These are phyloP conservation scores for Eleusine indica DNA, from an alignment of 176 grass and related monocot species.

Conservation along the genomic window DNA sequence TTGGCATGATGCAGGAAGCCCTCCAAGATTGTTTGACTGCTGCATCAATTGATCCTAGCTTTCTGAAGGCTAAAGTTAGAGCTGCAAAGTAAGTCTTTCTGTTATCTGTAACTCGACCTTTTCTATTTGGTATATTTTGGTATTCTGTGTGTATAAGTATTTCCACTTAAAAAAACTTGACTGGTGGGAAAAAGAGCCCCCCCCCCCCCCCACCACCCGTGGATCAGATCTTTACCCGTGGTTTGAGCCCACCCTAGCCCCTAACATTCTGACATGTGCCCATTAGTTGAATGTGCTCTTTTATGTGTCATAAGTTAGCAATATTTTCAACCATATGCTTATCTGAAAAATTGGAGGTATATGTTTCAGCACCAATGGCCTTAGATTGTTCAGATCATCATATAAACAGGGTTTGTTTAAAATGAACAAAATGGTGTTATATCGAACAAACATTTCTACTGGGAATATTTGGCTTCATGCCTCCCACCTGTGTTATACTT, in stretches of 20 bases:
- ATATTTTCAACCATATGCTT: slow-evolving; percentile 12
- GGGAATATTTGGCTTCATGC: neutral
- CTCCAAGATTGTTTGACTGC: slow-evolving; percentile 84
- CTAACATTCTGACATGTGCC: neutral
- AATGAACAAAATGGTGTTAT: slow-evolving; percentile 16
- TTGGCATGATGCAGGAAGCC: slow-evolving; percentile 85
- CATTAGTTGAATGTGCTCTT: slow-evolving; percentile 31
- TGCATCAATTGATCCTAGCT: slow-evolving; percentile 66
- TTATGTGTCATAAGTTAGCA: slow-evolving; percentile 21
- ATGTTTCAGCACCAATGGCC: slow-evolving; percentile 16
- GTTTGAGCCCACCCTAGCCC: too few species aligned
- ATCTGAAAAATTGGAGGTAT: neutral
- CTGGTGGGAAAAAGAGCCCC: neutral
- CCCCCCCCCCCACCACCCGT: too few species aligned
- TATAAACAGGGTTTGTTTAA: slow-evolving; percentile 18
- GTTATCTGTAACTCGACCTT: slow-evolving; percentile 12
- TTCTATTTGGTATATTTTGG: slow-evolving; percentile 15
- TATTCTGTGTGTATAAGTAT: neutral
- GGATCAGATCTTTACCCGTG: too few species aligned
- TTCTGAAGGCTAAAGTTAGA: slow-evolving; percentile 84
- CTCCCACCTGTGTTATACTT: slow-evolving; percentile 23
- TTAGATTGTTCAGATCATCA: slow-evolving; percentile 4
- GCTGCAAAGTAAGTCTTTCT: slow-evolving; percentile 77
- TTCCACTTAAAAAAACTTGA: neutral
- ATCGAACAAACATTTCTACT: neutral